Conservation (phyloP, 345 rosid species). For the Salix purpurea region DNA sequence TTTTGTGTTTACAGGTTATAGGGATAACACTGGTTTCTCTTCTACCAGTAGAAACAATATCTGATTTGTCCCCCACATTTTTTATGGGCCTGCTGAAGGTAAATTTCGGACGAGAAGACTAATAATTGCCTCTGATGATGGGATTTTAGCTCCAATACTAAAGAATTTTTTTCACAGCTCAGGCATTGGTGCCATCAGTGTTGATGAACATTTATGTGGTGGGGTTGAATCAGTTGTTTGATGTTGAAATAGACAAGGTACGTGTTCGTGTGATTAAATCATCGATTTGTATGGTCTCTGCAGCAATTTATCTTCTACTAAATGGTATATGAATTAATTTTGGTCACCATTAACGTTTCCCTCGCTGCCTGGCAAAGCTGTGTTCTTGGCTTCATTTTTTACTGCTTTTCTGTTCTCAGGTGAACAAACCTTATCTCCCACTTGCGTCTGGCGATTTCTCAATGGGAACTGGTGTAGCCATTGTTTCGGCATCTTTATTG, state of each 20-base stretch:
- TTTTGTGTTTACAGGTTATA: slow-evolving; percentile 9
- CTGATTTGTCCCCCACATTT: slow-evolving; percentile 28
- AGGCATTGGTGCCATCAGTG: slow-evolving; percentile 30
- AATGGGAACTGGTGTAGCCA: slow-evolving; percentile 21
- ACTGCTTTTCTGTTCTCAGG: slow-evolving; percentile 4
- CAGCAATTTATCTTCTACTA: too few relatives aligned
- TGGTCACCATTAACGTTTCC: neutral
- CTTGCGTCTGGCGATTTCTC: slow-evolving; percentile 35
- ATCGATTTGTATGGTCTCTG: neutral
- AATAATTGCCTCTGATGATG: neutral
- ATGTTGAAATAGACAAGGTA: slow-evolving; percentile 39
- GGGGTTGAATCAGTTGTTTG: slow-evolving; percentile 32
- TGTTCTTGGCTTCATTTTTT: neutral
- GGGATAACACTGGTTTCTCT: slow-evolving; percentile 32
- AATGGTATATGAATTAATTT: too few relatives aligned
- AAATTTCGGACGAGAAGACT: neutral
- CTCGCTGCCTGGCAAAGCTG: neutral
- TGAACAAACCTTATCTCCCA: slow-evolving; percentile 37
- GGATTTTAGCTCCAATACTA: neutral
- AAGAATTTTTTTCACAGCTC: neutral
- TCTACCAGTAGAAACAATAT: slow-evolving; percentile 21
- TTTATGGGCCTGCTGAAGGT: slow-evolving; percentile 31
- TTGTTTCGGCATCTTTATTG: slow-evolving; percentile 15
- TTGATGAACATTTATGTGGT: slow-evolving; percentile 34
- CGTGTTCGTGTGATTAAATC: neutral